A percentile compares a stretch with the other conserved stretches of the same genome.
phyloP scores from a whole-genome alignment of 345 rosid species.

The Gossypium turneri region DNA sequence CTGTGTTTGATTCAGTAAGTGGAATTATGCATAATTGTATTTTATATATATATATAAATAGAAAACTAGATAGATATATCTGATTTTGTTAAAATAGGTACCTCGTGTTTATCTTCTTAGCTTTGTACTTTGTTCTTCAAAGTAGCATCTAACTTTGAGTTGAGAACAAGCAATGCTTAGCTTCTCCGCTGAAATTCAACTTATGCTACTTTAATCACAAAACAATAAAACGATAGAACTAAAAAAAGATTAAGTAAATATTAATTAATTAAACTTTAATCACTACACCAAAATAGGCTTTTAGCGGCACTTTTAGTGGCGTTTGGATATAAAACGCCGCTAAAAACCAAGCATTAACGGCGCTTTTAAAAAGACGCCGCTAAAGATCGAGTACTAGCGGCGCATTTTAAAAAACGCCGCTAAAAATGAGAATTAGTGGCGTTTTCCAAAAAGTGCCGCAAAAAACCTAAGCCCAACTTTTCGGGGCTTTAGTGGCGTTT shows the following conservation, averaged over 20 bases:
- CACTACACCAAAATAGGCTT: too few relatives aligned
- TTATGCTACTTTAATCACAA: background rate
- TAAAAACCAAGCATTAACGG: too few relatives aligned
- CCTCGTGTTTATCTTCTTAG: background rate
- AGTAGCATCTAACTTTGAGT: slow-evolving; percentile 10
- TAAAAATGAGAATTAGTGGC: too few relatives aligned
- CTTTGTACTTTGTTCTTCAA: background rate
- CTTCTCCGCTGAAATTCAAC: background rate
- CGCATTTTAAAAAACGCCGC: too few relatives aligned
- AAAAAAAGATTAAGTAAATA: too few relatives aligned
- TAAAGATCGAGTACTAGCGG: too few relatives aligned
- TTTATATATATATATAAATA: background rate
- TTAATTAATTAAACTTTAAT: background rate
- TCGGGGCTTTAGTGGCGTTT: too few relatives aligned
- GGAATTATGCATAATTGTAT: background rate
- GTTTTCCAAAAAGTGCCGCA: too few relatives aligned
- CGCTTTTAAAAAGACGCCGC: too few relatives aligned
- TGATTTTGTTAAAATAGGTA: background rate
- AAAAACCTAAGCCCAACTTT: too few relatives aligned
- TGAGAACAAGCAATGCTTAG: background rate
- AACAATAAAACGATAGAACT: background rate
- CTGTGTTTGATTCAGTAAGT: background rate
- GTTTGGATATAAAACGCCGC: too few relatives aligned
- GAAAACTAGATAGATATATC: background rate
- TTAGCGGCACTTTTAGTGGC: too few relatives aligned